Evolutionary conservation across 495 filamentous ascomycete genomes (phyloP).

Genomic region (Mytilinidion resinicola): DNA sequence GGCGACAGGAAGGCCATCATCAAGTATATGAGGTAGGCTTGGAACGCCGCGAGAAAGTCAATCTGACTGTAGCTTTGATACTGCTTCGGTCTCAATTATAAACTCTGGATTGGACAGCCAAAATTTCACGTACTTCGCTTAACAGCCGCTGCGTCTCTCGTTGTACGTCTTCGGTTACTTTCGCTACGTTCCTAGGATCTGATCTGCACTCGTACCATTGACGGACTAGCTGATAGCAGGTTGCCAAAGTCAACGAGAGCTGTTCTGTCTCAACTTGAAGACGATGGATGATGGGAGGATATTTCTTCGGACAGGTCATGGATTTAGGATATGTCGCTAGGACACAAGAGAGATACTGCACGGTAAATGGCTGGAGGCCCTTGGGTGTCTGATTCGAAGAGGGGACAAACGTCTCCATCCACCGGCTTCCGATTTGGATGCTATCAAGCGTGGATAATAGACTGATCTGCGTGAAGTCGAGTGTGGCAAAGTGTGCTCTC

Average conservation of each 20-base stretch:
- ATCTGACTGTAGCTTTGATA: slow-evolving; percentile 36
- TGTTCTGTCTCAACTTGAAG: background rate
- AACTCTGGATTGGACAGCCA: background rate
- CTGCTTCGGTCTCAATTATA: slow-evolving; percentile 1
- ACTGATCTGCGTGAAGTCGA: background rate
- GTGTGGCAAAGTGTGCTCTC: background rate
- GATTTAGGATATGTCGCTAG: background rate
- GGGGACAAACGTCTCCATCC: background rate
- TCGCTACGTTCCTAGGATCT: background rate
- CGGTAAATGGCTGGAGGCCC: background rate
- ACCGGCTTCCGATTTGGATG: background rate
- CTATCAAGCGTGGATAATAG: background rate
- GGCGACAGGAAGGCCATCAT: slow-evolving; percentile 41
- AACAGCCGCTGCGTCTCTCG: background rate
- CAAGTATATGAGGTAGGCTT: slow-evolving; percentile 45
- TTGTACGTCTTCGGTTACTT: background rate
- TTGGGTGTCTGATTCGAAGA: background rate
- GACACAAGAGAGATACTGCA: background rate
- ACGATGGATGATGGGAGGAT: background rate
- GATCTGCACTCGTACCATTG: background rate
- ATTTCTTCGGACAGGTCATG: background rate
- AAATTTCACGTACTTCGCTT: background rate
- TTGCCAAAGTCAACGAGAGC: background rate
- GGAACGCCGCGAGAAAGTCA: slow-evolving; percentile 41
- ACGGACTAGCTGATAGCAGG: background rate